phyloP scores from a whole-genome alignment of 2,329 filamentous ascomycete species.

The Gyromitra esculenta region DNA sequence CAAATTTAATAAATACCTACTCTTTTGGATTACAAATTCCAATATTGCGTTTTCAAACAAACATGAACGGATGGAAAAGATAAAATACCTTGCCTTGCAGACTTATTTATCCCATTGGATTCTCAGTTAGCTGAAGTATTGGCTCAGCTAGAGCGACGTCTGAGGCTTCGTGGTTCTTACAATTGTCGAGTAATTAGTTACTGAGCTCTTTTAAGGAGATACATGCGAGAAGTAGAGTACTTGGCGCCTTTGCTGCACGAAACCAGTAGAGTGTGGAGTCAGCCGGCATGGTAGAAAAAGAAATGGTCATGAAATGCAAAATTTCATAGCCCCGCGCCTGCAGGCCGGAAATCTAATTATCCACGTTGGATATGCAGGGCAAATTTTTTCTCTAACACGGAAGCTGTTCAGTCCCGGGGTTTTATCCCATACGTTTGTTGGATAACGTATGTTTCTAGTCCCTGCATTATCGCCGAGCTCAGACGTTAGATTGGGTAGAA shows the following conservation, averaged over 20 bases:
- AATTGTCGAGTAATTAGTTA: background rate
- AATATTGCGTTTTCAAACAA: background rate
- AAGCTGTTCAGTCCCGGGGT: background rate
- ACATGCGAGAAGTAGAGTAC: background rate
- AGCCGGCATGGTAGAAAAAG: background rate
- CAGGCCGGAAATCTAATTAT: background rate
- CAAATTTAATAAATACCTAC: background rate
- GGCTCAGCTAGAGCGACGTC: background rate
- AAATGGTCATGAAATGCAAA: background rate
- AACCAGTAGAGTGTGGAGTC: background rate
- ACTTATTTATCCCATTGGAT: background rate
- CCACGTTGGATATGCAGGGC: constrained; percentile 12
- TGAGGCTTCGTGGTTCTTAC: background rate
- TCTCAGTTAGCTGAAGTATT: background rate
- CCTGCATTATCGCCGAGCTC: background rate
- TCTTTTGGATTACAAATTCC: too few species aligned
- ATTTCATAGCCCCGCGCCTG: background rate
- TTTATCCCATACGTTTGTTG: background rate
- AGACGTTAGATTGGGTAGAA: background rate
- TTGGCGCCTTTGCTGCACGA: background rate
- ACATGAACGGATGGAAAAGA: background rate
- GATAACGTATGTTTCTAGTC: background rate
- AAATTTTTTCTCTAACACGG: background rate
- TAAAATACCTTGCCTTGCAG: background rate
- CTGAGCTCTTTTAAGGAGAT: background rate